Evolutionary conservation across 2,329 filamentous ascomycete species (phyloP).

Genomic region (Diaporthe vexans): DNA sequence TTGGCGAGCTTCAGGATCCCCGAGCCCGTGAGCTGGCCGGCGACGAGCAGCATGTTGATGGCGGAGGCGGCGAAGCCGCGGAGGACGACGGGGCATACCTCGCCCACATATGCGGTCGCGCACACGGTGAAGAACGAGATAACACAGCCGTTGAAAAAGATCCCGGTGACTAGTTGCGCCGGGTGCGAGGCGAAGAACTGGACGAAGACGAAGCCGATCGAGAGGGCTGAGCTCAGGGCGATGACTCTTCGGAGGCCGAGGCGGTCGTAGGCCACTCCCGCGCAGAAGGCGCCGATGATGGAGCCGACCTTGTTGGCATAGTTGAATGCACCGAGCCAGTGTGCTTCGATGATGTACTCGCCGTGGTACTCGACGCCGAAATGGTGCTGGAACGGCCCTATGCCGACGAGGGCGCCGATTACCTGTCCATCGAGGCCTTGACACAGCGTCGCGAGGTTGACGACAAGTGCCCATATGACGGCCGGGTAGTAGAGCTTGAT

Average conservation of each 20-base stretch:
- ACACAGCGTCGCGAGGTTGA: conserved; percentile 36
- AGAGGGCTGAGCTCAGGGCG: conserved; percentile 45
- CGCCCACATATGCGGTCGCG: conserved; percentile 50
- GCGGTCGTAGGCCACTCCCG: conserved; percentile 38
- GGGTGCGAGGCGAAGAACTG: conserved; percentile 60
- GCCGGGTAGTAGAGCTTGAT: conserved; percentile 35
- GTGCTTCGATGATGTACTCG: conserved; percentile 30
- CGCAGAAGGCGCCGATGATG: conserved; percentile 36
- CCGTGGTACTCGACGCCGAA: conserved; percentile 23
- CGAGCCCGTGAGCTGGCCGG: conserved; percentile 50
- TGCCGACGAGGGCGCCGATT: conserved; percentile 34
- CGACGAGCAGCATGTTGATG: conserved; percentile 50
- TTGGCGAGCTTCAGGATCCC: conserved; percentile 36
- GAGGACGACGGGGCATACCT: conserved; percentile 50
- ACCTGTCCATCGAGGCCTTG: conserved; percentile 35
- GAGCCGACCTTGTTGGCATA: conserved; percentile 36
- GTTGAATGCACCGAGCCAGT: conserved; percentile 38
- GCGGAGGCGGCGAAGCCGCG: conserved; percentile 49
- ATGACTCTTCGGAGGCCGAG: conserved; percentile 49
- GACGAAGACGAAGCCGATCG: conserved; percentile 59
- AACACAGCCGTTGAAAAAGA: conserved; percentile 62
- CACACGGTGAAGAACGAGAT: conserved; percentile 59
- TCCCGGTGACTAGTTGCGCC: conserved; percentile 57
- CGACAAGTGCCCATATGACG: conserved; percentile 34
- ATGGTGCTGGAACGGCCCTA: conserved; percentile 24